Evolutionary conservation across 257 asterid species (phyloP), one percentile per base, ranked within the genome.

Genomic region (Misopates orontium): DNA sequence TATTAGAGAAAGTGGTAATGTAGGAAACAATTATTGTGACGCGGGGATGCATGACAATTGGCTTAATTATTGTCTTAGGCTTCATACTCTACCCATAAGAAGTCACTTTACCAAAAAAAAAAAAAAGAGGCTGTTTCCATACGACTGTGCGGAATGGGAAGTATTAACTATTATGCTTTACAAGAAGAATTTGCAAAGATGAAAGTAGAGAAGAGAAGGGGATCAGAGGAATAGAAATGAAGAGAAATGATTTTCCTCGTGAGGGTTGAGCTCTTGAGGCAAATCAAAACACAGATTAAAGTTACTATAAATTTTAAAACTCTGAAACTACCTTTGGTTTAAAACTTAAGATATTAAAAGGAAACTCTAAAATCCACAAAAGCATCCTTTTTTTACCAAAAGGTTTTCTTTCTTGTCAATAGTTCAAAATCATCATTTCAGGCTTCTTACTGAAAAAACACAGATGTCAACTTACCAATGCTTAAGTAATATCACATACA

Each of bases 1-100:
- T 68, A 18, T 28, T 45, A 49, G 11, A 11, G 60, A 61, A 47
- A 66, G 54, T 61, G 4, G 22, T 28, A 59, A 40, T n/a, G 31
- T 60, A 14, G 48, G 62, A 9, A 17, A 61, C 1, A 45, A 45
- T 15, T 45, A 45, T 10, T 44, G 17, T 3, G 3, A 44, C 50
- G 14, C 18, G 10, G 1, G n/a, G n/a, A 16, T 44, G 50, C 18
- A 44, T 17, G 18, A 44, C n/a, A 44, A 44, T 18, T 18, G 14
- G 51, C 51, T 5, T 45, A 2, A 45, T 18, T 45, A n/a, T 28
- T 28, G 36, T 28, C 36, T 7, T 28, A 28, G 36, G 7, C 7
- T 28, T 28, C 36, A 28, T 28, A 28, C 4, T 28, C n/a, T n/a
- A n/a, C n/a, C n/a, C n/a, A n/a, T n/a, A n/a, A 28, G 4, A 7